Evolutionary conservation across 208 protist species (phyloP).

Genomic region (Acanthamoeba castellanii): DNA sequence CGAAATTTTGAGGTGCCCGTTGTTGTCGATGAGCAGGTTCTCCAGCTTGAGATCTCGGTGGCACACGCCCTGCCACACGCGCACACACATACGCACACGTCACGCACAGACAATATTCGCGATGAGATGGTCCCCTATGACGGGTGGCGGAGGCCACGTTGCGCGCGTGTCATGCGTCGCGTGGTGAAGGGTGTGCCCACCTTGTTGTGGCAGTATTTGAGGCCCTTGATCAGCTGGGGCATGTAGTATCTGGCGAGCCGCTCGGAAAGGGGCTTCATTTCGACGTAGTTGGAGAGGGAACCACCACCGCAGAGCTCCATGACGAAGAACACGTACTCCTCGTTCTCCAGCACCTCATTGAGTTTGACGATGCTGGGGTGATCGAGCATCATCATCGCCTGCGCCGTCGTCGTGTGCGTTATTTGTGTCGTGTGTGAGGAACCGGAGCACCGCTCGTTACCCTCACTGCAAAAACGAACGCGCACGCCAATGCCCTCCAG

Average conservation of each 20-base stretch:
- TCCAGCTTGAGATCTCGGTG: conserved; percentile 78
- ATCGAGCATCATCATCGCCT: conserved; percentile 78
- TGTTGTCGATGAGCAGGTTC: conserved; percentile 75
- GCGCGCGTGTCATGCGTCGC: background rate
- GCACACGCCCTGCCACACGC: conserved; percentile 23
- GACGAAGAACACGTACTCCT: conserved; percentile 78
- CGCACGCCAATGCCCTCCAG: too few species aligned
- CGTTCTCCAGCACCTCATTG: conserved; percentile 78
- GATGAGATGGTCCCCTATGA: too few species aligned
- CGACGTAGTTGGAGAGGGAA: conserved; percentile 71
- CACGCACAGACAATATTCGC: background rate
- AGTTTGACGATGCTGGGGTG: conserved; percentile 75
- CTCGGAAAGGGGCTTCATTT: conserved; percentile 66
- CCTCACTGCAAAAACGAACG: too few species aligned
- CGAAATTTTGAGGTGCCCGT: conserved; percentile 59
- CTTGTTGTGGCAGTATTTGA: conserved; percentile 77
- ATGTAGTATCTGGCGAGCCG: conserved; percentile 74
- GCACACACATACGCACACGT: background rate
- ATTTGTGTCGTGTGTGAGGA: too few species aligned
- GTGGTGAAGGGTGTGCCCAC: background rate
- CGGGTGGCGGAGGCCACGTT: too few species aligned
- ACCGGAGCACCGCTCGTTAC: too few species aligned
- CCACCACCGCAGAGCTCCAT: conserved; percentile 81
- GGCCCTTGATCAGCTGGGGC: conserved; percentile 70
- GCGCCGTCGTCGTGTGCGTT: background rate